These are phyloP conservation scores for Phytophthora constricta DNA, from an alignment of 352 stramenopile species.

Conservation along the genomic window DNA sequence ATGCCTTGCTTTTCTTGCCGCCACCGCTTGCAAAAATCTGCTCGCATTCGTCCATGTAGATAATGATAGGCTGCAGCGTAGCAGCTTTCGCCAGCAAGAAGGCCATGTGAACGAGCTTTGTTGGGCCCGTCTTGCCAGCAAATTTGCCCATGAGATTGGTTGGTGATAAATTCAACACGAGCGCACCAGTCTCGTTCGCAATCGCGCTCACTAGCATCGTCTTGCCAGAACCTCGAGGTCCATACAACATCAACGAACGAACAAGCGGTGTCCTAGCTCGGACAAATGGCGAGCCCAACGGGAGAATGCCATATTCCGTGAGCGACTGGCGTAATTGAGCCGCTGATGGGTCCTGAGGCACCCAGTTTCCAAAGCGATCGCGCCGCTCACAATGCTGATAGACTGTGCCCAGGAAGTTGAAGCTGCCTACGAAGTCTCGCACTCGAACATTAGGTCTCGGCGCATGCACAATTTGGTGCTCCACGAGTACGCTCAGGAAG, in stretches of 20 bases:
- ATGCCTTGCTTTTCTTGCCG: constrained; percentile 82
- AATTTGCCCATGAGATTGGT: constrained; percentile 95
- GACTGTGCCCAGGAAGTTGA: constrained; percentile 90
- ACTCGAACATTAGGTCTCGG: constrained; percentile 50
- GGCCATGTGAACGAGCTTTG: constrained; percentile 95
- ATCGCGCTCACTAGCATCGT: constrained; percentile 93
- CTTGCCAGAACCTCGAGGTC: constrained; percentile 91
- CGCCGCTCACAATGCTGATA: constrained; percentile 70
- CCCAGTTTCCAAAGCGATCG: constrained; percentile 84
- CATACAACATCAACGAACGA: constrained; percentile 94
- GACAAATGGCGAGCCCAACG: constrained; percentile 81
- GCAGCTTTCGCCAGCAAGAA: constrained; percentile 91
- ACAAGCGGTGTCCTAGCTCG: constrained; percentile 76
- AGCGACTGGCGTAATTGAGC: constrained; percentile 90
- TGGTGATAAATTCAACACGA: constrained; percentile 95
- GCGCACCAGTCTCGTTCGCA: constrained; percentile 91
- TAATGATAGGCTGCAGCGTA: constrained; percentile 88
- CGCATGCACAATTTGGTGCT: constrained; percentile 89
- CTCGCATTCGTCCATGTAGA: constrained; percentile 95
- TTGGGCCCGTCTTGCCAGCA: constrained; percentile 88
- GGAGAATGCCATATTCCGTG: constrained; percentile 92
- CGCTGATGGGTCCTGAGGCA: constrained; percentile 91
- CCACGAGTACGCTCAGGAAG: constrained; percentile 91
- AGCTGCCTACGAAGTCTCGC: constrained; percentile 90
- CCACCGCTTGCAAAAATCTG: constrained; percentile 83